Evolutionary conservation across 495 filamentous ascomycete species (phyloP).

Genomic region (Hypoxylon fragiforme): DNA sequence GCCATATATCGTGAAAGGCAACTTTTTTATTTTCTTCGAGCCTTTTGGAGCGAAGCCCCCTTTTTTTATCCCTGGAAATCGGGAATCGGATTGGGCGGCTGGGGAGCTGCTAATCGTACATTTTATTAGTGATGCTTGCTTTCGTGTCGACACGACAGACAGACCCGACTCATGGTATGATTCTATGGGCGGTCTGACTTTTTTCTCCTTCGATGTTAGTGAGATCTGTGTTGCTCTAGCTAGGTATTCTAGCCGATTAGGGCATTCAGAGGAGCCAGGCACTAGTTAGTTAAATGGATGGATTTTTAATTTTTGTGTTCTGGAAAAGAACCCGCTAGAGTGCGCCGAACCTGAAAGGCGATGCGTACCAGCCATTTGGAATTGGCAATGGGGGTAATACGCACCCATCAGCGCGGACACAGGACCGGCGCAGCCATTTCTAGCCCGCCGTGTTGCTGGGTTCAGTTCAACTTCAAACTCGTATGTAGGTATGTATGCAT

Average conservation of each 20-base stretch:
- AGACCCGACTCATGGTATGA: constrained; percentile 7
- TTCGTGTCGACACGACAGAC: constrained; percentile 22
- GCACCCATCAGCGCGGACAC: constrained; percentile 13
- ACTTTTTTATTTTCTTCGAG: no score
- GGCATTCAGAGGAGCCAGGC: background rate
- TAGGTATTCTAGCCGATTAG: constrained; percentile 13
- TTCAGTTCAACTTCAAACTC: no score
- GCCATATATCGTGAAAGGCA: background rate
- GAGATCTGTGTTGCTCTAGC: no score
- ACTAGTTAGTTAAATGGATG: background rate
- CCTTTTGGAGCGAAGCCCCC: no score
- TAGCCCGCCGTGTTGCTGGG: no score
- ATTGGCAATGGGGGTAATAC: constrained; percentile 26
- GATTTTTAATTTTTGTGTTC: constrained; percentile 11
- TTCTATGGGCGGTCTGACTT: constrained; percentile 11
- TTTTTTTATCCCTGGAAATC: constrained; percentile 5
- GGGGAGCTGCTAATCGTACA: no score
- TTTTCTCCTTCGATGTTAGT: no score
- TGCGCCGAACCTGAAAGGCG: constrained; percentile 16
- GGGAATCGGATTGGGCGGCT: constrained; percentile 18
- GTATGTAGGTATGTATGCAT: constrained; percentile 5
- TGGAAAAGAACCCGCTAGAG: constrained; percentile 25
- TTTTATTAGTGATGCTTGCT: constrained; percentile 6
- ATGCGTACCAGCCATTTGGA: constrained; percentile 31
- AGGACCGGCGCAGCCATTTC: constrained; percentile 13